phyloP scores from a whole-genome alignment of 2,329 filamentous ascomycete genomes.

The Fusarium compactum region DNA sequence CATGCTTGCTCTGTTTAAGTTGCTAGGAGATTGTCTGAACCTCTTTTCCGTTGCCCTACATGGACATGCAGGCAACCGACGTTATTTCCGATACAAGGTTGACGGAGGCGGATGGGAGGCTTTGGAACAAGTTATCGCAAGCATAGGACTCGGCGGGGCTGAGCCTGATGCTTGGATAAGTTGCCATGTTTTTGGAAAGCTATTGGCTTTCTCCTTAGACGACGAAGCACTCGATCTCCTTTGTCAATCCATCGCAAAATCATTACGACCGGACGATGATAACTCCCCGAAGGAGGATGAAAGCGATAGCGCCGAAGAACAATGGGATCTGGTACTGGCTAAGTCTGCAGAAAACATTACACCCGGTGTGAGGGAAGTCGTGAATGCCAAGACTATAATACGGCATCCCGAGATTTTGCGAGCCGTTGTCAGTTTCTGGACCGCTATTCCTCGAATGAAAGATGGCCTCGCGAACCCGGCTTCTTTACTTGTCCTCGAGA shows the following conservation, averaged over 20 bases:
- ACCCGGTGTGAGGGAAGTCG: slow-evolving; percentile 60
- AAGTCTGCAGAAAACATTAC: slow-evolving; percentile 54
- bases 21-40: slow-evolving; percentile 78
- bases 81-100: slow-evolving; percentile 84
- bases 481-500: slow-evolving; percentile 74
- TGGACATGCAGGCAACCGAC: slow-evolving; percentile 85
- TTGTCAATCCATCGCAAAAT: slow-evolving; percentile 66
- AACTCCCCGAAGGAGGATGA: slow-evolving; percentile 43
- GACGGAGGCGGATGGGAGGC: slow-evolving; percentile 83
- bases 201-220: slow-evolving; percentile 84
- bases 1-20: slow-evolving; percentile 73
- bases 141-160: slow-evolving; percentile 72
- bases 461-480: slow-evolving; percentile 61
- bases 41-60: slow-evolving; percentile 81
- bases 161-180: slow-evolving; percentile 76
- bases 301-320: slow-evolving; percentile 53
- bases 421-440: slow-evolving; percentile 73
- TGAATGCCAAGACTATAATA: slow-evolving; percentile 65
- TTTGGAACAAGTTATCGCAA: slow-evolving; percentile 78
- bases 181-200: slow-evolving; percentile 82
- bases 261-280: slow-evolving; percentile 50
- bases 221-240: slow-evolving; percentile 79
- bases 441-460: slow-evolving; percentile 65
- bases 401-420: slow-evolving; percentile 73
- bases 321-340: slow-evolving; percentile 55